Base-by-base conservation (phyloP, 2,329 filamentous ascomycete genomes). In the Xylariaceae sp. region DNA sequence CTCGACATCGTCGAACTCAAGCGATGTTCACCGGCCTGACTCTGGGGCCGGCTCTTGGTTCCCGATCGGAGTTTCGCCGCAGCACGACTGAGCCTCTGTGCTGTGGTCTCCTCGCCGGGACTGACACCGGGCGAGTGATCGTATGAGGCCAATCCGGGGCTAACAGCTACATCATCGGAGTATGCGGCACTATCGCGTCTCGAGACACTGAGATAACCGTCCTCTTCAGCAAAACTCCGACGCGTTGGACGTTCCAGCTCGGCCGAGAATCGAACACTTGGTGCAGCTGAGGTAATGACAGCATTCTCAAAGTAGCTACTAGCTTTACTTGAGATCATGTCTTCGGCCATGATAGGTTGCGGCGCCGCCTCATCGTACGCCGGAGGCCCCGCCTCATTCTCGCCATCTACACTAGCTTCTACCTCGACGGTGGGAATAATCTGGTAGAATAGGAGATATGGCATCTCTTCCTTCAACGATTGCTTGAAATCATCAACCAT, bases 361-460 rank as follows among this genome's bases (percentile, higher is more conserved):
- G 67, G 58, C 11, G 71, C 71, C 7, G 73, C 73, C 42, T 79
- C 75, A 38, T 74, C 69, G 54, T 85, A 85, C 1, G 80, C 79
- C 1, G 81, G 81, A 3, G 80, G 81, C 25, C 74, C 73, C 2
- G 65, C 65, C 23, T 73, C 69, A 1, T 68, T 72, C 36, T 67
- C 67, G 6, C 75, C 72, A 0, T 71, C 69, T 5, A 75, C 75
- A 11, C 70, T 67, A 1, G 69, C 61, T 1, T 73, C 70, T 6
- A 85, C 77, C 45, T 91, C 86, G 22, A 88, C 80, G 59, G 94
- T 89, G 0, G 92, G 91, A 22, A 94, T 79, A 33, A 97, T 88
- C 64, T 96, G 92, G 61, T 96, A 98, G 66, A 97, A 97, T 0
- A 98, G 73, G 6, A 97, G 77, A 63, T 97, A 97, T 0, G 93